phyloP scores from a whole-genome alignment of 108 stramenopile species.

The Pseudonitzschia multistriata region DNA sequence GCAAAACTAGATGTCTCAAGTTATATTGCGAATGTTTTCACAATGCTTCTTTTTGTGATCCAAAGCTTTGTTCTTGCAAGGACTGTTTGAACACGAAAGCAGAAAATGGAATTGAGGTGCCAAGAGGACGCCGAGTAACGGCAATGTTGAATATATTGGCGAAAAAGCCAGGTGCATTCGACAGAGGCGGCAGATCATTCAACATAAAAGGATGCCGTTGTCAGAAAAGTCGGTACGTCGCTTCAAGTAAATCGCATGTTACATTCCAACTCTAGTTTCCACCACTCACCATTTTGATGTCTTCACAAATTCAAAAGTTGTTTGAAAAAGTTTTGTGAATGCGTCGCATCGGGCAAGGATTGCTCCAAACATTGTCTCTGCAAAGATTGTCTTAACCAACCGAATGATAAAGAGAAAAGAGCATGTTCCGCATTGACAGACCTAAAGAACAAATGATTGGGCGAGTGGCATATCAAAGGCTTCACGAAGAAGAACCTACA shows the following conservation, averaged over 20 bases:
- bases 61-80: conserved; percentile 45
- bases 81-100: conserved; percentile 51
- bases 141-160: conserved; percentile 48
- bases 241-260: neutral
- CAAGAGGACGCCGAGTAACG: conserved; percentile 40
- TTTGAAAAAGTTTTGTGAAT: conserved; percentile 70
- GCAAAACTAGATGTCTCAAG: conserved; percentile 38
- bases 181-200: conserved; percentile 33
- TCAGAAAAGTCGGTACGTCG: conserved; percentile 56
- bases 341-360: conserved; percentile 33
- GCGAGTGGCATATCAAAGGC: too few species aligned
- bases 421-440: too few species aligned
- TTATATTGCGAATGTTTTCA: conserved; percentile 78
- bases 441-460: too few species aligned
- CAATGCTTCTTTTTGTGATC: conserved; percentile 45
- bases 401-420: too few species aligned
- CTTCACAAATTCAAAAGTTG: conserved; percentile 37
- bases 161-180: conserved; percentile 60
- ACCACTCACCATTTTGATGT: neutral
- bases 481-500: too few species aligned
- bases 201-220: conserved; percentile 54
- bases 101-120: conserved; percentile 21
- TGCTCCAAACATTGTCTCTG: conserved; percentile 49
- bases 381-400: conserved; percentile 33
- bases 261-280: neutral